Base-by-base conservation (phyloP, 2,329 filamentous ascomycete species). In the Metarhizium rileyi region DNA sequence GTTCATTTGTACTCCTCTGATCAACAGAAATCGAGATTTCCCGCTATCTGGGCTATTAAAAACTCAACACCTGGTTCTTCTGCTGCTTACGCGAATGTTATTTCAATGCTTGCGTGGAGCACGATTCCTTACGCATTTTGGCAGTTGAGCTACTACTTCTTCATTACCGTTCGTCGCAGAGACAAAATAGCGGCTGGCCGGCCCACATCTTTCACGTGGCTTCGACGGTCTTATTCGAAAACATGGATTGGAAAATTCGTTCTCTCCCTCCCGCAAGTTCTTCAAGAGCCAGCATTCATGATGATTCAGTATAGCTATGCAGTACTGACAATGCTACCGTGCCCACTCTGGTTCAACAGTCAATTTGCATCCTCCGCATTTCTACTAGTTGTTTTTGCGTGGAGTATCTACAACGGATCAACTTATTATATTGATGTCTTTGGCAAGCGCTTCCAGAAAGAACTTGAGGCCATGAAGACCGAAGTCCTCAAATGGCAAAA, bases 391-490 rank as follows among this genome's bases (percentile, higher is more conserved):
- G 83, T 98, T n/a, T 97, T 98, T 62, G 76, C 81, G 41, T 96
- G 90, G 90, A 94, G 88, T 58, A 86, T 96, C 50, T 94, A 96
- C 72, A 98, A 98, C 59, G 93, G 93, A 28, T 89, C 93, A 18
- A 97, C 90, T 0, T 98, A 87, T 67, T 98, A 98, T 68, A 97
- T 98, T 61, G 93, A 98, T 60, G 88, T 97, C 2, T 98, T 97
- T 64, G 93, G 94, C 48, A 95, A 87, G 60, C 82, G 90, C 2
- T 97, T 98, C 74, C 89, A 98, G 72, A 95, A 91, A 63, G 93
- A 98, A 66, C 75, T 98, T 12, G 90, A 98, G 64, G 78, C 84
- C 47, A 78, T 98, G 70, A 90, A 86, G 68, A 81, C 81, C 49
- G 93, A 98, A 62, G 90, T 98, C 8, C 79, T 84, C 43, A 91